Evolutionary conservation across 768 basidiomycete genomes (phyloP).

Genomic region (Xerocomus brunneocitrinus): DNA sequence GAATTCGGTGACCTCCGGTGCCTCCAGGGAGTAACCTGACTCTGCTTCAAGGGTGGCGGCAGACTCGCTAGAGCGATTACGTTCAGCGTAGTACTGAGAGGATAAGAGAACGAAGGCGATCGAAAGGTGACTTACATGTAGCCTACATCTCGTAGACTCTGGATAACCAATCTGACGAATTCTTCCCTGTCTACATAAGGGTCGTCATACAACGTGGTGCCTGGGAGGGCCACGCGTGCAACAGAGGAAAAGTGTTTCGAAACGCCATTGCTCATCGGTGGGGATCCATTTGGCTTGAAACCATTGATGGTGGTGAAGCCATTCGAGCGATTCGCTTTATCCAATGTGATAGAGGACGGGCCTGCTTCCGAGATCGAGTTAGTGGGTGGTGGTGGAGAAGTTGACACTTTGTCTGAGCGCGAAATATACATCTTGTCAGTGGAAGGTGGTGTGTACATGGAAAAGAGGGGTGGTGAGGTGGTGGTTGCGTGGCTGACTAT

Average conservation of each 20-base stretch:
- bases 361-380: slow-evolving; percentile 45
- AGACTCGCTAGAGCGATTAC: slow-evolving; percentile 57
- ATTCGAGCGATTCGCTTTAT: slow-evolving; percentile 30
- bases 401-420: slow-evolving; percentile 46
- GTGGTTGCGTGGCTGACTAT: slow-evolving; percentile 39
- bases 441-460: slow-evolving; percentile 21
- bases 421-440: slow-evolving; percentile 48
- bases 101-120: slow-evolving; percentile 9
- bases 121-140: slow-evolving; percentile 46
- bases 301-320: slow-evolving; percentile 43
- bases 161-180: slow-evolving; percentile 83
- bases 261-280: slow-evolving; percentile 45
- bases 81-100: slow-evolving; percentile 9
- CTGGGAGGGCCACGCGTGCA: slow-evolving; percentile 62
- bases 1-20: slow-evolving; percentile 72
- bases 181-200: slow-evolving; percentile 82
- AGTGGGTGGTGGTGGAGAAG: slow-evolving; percentile 42
- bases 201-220: slow-evolving; percentile 73
- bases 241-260: slow-evolving; percentile 47
- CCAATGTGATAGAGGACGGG: slow-evolving; percentile 44
- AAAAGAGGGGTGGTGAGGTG: slow-evolving; percentile 26
- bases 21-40: slow-evolving; percentile 86
- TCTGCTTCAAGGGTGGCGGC: slow-evolving; percentile 87
- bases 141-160: slow-evolving; percentile 86
- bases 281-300: slow-evolving; percentile 34